Evolutionary conservation across 179 eudicot genomes (phyloP).

Genomic region (Silene coronaria): DNA sequence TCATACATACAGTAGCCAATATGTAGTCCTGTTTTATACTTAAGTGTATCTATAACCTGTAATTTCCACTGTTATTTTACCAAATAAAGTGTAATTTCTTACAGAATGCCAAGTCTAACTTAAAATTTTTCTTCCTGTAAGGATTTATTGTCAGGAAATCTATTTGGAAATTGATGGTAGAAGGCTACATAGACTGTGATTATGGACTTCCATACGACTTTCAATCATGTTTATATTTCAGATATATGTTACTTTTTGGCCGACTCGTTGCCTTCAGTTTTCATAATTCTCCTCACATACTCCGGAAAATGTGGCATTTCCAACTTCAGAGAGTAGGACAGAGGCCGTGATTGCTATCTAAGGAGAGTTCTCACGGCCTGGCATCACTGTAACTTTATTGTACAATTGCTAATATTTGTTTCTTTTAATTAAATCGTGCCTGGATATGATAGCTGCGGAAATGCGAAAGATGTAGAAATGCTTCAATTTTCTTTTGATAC

Average conservation of each 20-base stretch:
- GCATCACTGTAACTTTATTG: not conserved
- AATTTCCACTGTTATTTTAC: not conserved
- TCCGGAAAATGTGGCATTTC: not conserved
- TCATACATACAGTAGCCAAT: not conserved
- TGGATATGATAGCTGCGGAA: not conserved
- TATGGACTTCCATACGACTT: not conserved
- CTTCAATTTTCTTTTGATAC: not conserved
- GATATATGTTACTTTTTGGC: not conserved
- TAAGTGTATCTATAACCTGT: not conserved
- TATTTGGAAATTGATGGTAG: not conserved
- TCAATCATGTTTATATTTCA: not conserved
- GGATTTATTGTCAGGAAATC: not conserved
- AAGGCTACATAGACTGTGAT: not conserved
- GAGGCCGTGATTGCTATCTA: not conserved
- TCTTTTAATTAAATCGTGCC: not conserved
- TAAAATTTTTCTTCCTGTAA: not conserved
- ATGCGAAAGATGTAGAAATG: not conserved
- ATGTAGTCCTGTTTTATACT: not conserved
- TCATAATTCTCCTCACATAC: too few relatives aligned
- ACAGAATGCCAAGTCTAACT: not conserved
- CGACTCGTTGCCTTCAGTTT: not conserved
- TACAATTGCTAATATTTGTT: not conserved
- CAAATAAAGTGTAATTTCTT: not conserved
- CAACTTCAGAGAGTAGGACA: too few relatives aligned
- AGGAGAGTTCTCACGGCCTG: not conserved